Conservation (phyloP, 75 land plant genomes). For the Sequoia sempervirens region DNA sequence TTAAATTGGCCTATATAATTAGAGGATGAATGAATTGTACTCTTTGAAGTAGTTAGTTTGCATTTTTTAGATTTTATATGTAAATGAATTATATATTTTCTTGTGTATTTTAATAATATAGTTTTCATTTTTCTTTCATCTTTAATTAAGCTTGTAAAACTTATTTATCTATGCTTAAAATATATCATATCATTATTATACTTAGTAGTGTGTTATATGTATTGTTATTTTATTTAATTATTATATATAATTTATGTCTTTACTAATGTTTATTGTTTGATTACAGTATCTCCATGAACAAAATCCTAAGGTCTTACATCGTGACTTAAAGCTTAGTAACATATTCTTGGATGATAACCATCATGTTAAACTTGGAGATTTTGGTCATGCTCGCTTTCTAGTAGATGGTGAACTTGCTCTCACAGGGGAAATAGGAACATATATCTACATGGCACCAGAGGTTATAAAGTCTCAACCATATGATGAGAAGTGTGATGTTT, state of each 20-base stretch:
- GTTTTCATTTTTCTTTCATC: not conserved
- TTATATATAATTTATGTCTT: not conserved
- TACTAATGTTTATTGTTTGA: not conserved
- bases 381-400: slow-evolving; percentile 46
- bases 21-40: too few species aligned
- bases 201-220: too few species aligned
- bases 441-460: slow-evolving; percentile 63
- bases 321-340: slow-evolving; percentile 68
- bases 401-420: slow-evolving; percentile 29
- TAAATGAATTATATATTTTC: too few species aligned
- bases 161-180: too few species aligned
- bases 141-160: not conserved
- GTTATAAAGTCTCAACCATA: slow-evolving; percentile 38
- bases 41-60: too few species aligned
- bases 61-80: too few species aligned
- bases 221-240: not conserved
- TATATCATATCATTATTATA: too few species aligned
- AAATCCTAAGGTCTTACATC: slow-evolving; percentile 46
- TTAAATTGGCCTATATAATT: too few species aligned
- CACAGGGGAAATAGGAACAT: slow-evolving; percentile 60
- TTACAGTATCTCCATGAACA: slow-evolving; percentile 48
- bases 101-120: not conserved
- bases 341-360: slow-evolving; percentile 38
- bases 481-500: slow-evolving; percentile 52
- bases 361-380: slow-evolving; percentile 48